Percentiles rank a stretch among this genome's conserved stretches.
Evolutionary conservation across 805 yeast species (phyloP).

Genomic region (Cyberlindnera nakhonratchasimensis): DNA sequence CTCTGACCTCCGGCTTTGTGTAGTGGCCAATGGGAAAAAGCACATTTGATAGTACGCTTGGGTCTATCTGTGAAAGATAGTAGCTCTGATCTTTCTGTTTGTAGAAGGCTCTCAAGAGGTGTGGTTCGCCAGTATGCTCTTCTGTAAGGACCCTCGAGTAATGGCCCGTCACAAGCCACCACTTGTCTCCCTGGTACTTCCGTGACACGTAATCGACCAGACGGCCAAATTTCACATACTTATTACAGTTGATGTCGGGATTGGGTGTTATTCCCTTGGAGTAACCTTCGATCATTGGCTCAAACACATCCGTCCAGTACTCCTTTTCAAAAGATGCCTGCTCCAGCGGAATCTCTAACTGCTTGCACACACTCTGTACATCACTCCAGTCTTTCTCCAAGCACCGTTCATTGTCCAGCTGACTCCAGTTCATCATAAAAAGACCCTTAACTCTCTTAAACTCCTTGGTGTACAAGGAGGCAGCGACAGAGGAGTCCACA

Average conservation of each 20-base stretch:
- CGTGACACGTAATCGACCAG: slow-evolving; percentile 52
- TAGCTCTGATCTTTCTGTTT: slow-evolving; percentile 83
- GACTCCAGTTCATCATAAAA: slow-evolving; percentile 79
- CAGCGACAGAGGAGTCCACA: slow-evolving; percentile 90
- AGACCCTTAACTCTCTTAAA: slow-evolving; percentile 69
- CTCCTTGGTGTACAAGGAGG: slow-evolving; percentile 57
- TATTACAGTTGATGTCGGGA: slow-evolving; percentile 90
- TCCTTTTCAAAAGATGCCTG: slow-evolving; percentile 84
- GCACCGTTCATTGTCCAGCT: slow-evolving; percentile 52
- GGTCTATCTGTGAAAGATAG: slow-evolving; percentile 68
- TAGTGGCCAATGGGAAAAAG: slow-evolving; percentile 81
- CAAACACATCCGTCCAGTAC: slow-evolving; percentile 90
- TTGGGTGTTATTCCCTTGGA: slow-evolving; percentile 81
- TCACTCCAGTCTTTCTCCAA: slow-evolving; percentile 88
- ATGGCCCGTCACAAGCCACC: slow-evolving; percentile 94
- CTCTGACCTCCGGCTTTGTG: slow-evolving; percentile 70
- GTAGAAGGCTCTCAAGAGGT: slow-evolving; percentile 56
- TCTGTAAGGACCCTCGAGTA: slow-evolving; percentile 54
- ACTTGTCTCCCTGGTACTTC: slow-evolving; percentile 36
- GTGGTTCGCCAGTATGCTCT: slow-evolving; percentile 32
- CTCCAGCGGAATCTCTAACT: slow-evolving; percentile 63
- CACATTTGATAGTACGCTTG: slow-evolving; percentile 43
- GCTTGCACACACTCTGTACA: slow-evolving; percentile 60
- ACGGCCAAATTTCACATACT: slow-evolving; percentile 81
- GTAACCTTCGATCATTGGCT: slow-evolving; percentile 82